Evolutionary conservation across 805 yeast genomes (phyloP).

Genomic region (Ogataea trehalophila): DNA sequence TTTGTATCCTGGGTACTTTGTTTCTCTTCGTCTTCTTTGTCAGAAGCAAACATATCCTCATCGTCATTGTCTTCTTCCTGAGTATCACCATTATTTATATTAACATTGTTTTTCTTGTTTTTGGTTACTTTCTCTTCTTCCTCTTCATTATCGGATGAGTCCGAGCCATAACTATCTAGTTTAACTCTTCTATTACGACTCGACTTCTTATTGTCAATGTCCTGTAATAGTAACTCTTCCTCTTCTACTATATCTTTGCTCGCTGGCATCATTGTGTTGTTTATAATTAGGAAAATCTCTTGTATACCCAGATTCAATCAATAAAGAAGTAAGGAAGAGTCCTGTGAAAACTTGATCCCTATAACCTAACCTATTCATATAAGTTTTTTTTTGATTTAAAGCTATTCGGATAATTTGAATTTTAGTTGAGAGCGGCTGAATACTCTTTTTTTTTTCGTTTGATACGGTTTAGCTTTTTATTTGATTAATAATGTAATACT

Average conservation of each 20-base stretch:
- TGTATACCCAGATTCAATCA: no score
- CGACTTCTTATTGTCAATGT: conserved; percentile 13
- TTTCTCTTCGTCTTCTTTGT: conserved; percentile 13
- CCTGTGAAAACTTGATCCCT: no score
- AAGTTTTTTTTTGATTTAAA: no score
- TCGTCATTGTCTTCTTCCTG: conserved; percentile 24
- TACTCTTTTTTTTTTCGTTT: no score
- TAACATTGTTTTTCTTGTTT: conserved; percentile 13
- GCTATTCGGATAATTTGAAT: no score
- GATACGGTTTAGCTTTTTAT: no score
- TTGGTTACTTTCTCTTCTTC: conserved; percentile 7
- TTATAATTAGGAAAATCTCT: no score
- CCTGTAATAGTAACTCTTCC: conserved; percentile 14
- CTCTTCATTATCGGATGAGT: conserved; percentile 18
- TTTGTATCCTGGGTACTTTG: conserved; percentile 6
- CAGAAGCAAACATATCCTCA: conserved; percentile 41
- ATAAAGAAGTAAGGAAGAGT: no score
- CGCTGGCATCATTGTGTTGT: background rate
- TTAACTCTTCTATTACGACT: conserved; percentile 5
- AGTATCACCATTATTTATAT: conserved; percentile 5
- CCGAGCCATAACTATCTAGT: conserved; percentile 18
- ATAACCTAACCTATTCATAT: no score
- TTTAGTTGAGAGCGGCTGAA: no score
- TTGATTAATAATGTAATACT: no score
- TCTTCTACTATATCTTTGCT: conserved; percentile 2